These are phyloP conservation scores for Orbilia oligospora DNA, from an alignment of 2,329 filamentous ascomycete genomes.

Conservation along the genomic window DNA sequence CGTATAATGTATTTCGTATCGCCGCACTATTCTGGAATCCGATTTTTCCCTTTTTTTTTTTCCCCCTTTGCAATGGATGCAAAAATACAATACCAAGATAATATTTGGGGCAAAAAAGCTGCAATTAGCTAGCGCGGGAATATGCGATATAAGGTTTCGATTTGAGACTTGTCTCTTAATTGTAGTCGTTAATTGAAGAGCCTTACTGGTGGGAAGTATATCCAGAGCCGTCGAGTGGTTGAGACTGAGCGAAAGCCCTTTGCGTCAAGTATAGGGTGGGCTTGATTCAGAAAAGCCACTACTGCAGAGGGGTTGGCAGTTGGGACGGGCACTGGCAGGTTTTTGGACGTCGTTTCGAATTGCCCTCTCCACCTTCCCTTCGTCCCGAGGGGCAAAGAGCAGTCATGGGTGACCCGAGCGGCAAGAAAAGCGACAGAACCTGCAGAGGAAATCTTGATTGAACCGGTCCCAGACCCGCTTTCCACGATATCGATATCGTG, in stretches of 20 bases:
- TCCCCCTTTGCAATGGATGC: neutral
- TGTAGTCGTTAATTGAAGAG: neutral
- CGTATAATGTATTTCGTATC: conserved; percentile 8
- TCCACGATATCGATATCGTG: conserved; percentile 57
- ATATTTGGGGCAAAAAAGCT: conserved; percentile 16
- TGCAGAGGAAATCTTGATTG: conserved; percentile 55
- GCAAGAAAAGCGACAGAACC: conserved; percentile 37
- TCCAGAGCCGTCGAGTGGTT: conserved; percentile 32
- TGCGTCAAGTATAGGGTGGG: conserved; percentile 12
- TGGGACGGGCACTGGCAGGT: conserved; percentile 14
- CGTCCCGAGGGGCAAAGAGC: conserved; percentile 7
- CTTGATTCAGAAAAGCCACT: conserved; percentile 15
- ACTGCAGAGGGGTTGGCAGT: conserved; percentile 21
- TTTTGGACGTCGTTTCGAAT: conserved; percentile 40
- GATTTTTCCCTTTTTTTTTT: conserved; percentile 3
- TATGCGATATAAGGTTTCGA: conserved; percentile 43
- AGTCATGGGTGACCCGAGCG: conserved; percentile 27
- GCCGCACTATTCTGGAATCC: neutral
- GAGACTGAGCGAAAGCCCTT: conserved; percentile 8
- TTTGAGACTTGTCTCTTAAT: conserved; percentile 52
- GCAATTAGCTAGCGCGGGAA: conserved; percentile 38
- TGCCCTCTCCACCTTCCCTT: conserved; percentile 22
- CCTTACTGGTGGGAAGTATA: conserved; percentile 57
- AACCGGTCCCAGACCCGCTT: conserved; percentile 46
- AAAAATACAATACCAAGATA: neutral